A percentile compares a stretch with the other conserved stretches of the same genome.
These are phyloP conservation scores for Phytophthora agathidicida DNA, from an alignment of 352 stramenopile species.

Conservation along the genomic window DNA sequence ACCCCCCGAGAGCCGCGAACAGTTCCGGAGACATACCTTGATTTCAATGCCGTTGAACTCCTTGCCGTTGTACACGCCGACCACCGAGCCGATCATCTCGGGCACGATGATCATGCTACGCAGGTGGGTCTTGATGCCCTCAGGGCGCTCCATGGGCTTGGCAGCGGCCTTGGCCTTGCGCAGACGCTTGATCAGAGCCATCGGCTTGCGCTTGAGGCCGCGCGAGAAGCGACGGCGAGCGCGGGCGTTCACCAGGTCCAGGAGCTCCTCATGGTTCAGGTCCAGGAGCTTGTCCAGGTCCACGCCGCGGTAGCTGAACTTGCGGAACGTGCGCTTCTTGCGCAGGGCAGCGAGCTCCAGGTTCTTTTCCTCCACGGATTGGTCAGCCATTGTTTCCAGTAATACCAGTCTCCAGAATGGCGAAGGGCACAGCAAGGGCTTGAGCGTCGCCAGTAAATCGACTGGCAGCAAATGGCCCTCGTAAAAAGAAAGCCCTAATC, in stretches of 20 bases:
- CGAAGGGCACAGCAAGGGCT: background rate
- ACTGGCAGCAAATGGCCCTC: constrained; percentile 11
- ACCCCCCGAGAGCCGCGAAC: constrained; percentile 82
- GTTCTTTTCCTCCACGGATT: constrained; percentile 67
- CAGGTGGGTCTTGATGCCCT: constrained; percentile 99
- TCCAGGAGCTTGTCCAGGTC: constrained; percentile 99
- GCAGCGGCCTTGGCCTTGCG: constrained; percentile 99
- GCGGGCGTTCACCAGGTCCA: constrained; percentile 97
- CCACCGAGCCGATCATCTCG: constrained; percentile 99
- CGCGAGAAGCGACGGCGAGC: constrained; percentile 98
- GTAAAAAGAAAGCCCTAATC: constrained; percentile 8
- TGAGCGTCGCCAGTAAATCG: constrained; percentile 14
- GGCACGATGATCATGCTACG: constrained; percentile 99
- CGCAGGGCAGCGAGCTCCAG: constrained; percentile 94
- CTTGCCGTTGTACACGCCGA: constrained; percentile 99
- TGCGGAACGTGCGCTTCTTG: constrained; percentile 99
- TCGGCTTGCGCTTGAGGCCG: constrained; percentile 99
- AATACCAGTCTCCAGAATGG: constrained; percentile 39
- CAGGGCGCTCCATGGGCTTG: constrained; percentile 96
- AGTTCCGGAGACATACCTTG: constrained; percentile 94
- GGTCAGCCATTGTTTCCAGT: constrained; percentile 60
- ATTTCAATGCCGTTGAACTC: constrained; percentile 99
- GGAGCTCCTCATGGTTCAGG: constrained; percentile 99
- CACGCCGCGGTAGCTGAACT: constrained; percentile 99
- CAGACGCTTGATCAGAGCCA: constrained; percentile 99